Evolutionary conservation across 2,329 filamentous ascomycete species (phyloP), one percentile per base, ranked within the genome.

Genomic region (Calonectria fujianensis): DNA sequence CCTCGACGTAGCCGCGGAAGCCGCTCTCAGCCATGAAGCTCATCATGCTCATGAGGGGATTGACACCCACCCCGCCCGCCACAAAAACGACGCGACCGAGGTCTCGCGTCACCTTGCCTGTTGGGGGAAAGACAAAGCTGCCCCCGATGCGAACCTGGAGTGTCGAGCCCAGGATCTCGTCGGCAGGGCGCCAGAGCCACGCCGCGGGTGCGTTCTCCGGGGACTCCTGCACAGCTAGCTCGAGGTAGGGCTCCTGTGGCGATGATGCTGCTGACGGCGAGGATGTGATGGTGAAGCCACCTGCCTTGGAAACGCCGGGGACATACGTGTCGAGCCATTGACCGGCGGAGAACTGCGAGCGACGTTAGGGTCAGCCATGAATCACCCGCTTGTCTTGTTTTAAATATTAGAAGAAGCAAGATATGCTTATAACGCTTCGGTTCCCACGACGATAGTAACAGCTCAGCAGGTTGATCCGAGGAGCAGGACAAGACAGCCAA

Each of bases 311-410:
- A 57, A 95, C 86, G 48, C 87, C 88, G 1, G 96, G 95, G 69
- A 95, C 90, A 83, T 94, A 93, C 9, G 95, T 93, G 83, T 98
- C 96, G 71, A 98, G 89, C 95, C 95, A 98, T 88, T 98, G 96
- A 69, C 96, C 96, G 7, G 96, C 92, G 8, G 92, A 88, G 85
- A 97, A 97, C 89, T 94, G 84, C n/a, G 16, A 41, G 57, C 9
- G 35, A 61, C 4, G n/a, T 4, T 9, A 11, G 4, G 24, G 29
- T 63, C 57, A 63, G 57, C 16, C n/a, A 4, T 24, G 6, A 27
- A 16, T 20, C 14, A 6, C 16, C 6, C 5, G 5, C 14, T 10
- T 41, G 35, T 61, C 35, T 2, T n/a, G 4, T 13, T 29, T 39
- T 14, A 9, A 16, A 27, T 8, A 37, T 18, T 31, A 13, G 14